Conservation (phyloP, 1,284 basidiomycete species). For the Malassezia globosa region DNA sequence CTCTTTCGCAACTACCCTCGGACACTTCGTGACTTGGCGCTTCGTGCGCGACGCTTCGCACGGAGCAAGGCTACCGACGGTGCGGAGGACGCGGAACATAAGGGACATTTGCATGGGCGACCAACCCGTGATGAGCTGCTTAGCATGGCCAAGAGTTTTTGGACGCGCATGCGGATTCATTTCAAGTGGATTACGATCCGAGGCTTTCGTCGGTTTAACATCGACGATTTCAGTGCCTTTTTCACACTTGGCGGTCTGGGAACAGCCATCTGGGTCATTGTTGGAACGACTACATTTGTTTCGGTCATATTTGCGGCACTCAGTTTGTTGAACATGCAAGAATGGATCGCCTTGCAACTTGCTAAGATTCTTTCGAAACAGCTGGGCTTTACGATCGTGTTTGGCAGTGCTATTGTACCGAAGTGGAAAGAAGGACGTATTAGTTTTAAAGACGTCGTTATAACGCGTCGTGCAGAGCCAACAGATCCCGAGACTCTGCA, state of each 20-base stretch:
- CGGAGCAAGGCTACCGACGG: slow-evolving; percentile 3
- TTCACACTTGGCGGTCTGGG: slow-evolving; percentile 69
- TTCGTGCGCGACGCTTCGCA: slow-evolving; percentile 25
- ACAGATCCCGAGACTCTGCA: slow-evolving; percentile 33
- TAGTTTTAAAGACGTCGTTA: slow-evolving; percentile 90
- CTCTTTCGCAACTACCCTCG: slow-evolving; percentile 39
- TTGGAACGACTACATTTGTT: slow-evolving; percentile 96
- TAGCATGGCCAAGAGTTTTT: slow-evolving; percentile 71
- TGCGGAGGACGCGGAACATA: slow-evolving; percentile 8
- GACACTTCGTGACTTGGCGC: slow-evolving; percentile 31
- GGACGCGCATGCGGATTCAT: slow-evolving; percentile 77
- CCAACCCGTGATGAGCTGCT: slow-evolving; percentile 58
- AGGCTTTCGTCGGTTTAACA: slow-evolving; percentile 87
- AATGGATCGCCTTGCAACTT: slow-evolving; percentile 74
- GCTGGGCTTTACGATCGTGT: slow-evolving; percentile 86
- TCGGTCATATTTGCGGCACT: slow-evolving; percentile 79
- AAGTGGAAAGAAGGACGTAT: slow-evolving; percentile 93
- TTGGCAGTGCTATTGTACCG: slow-evolving; percentile 93
- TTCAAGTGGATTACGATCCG: slow-evolving; percentile 97
- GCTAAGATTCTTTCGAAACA: slow-evolving; percentile 86
- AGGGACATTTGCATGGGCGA: slow-evolving; percentile 5
- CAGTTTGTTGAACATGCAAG: slow-evolving; percentile 84
- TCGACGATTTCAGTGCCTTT: slow-evolving; percentile 93
- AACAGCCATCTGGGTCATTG: slow-evolving; percentile 80
- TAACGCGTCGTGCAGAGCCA: slow-evolving; percentile 63